Base-by-base conservation (phyloP, 1,139 yeast genomes). In the Protomyces gravidus region DNA sequence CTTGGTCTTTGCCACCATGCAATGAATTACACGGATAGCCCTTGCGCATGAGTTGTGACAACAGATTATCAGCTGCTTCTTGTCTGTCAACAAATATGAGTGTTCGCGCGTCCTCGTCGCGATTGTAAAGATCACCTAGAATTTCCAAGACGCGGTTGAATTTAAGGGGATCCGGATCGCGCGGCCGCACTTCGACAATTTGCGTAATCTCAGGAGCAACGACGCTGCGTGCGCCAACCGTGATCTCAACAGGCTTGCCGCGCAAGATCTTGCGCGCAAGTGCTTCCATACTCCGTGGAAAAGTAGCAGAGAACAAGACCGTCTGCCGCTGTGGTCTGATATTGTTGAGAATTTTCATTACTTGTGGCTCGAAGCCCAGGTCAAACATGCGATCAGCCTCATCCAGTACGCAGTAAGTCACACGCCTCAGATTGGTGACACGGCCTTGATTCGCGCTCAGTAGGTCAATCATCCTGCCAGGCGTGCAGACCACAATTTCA, bases 311-410 rank as follows among this genome's bases (percentile, higher is more conserved):
- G 69, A 92, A 92, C 39, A 94, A 72, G 4, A 90, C 94, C n/a
- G 95, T 87, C 69, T 92, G 98, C 59, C 86, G 76, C 68, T 90
- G 96, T 0, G 95, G 95, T 57, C 97, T 77, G 1, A 89, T 79
- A 49, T 86, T 86, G 30, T 81, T 77, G 68, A 89, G 77, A 28
- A 94, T 85, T 68, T 89, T 88, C 67, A 81, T 83, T 2, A 94
- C 90, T 69, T 94, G 99, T 0, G 98, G 98, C 68, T 89, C 98
- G 73, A 94, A 94, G 1, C 99, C 99, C 81, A 92, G 78, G 72
- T 92, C 99, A 74, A 90, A 90, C 87, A 92, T 84, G 66, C 99
- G 75, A 72, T 94, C 99, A 1, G 98, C 97, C 70, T 94, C 99
- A 70, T 94, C 99, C 62, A 94, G 75, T 0, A 90, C 96, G 19